Evolutionary conservation across 805 yeast genomes (phyloP), one percentile per base, ranked within the genome.

Genomic region (Cyberlindnera americana): DNA sequence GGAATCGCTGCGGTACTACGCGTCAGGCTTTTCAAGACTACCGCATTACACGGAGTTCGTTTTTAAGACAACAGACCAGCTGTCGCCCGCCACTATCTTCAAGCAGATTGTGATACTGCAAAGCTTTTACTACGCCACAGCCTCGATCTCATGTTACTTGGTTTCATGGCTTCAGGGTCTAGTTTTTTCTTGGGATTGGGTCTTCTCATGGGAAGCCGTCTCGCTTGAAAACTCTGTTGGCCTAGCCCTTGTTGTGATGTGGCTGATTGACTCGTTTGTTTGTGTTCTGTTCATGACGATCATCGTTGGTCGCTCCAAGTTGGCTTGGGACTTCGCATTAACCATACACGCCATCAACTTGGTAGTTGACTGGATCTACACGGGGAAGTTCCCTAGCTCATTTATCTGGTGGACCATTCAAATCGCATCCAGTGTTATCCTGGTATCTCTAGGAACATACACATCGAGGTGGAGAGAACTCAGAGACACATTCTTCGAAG

Each of bases 241-340:
- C 2, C 66, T 89, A 57, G 78, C 85, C 0, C 62, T 91, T 30
- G 74, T 82, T 25, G 59, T 76, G 7, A 61, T 90, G 41, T 91
- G 98, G 98, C 66, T 91, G 13, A 60, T 88, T 35, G 95, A 85
- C 58, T 72, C 96, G 0, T 69, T 93, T 31, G 66, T 93, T 29
- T 83, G 95, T 50, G 96, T 89, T 2, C 61, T 87, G 10, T 88
- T 87, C 56, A 79, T 91, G 56, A 87, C 95, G 1, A 63, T 90
- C 2, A 79, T 91, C 19, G 96, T 91, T 11, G 96, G 98, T 0
- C 70, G 98, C 41, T 84, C 95, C 29, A 93, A 91, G 60, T 66
- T 91, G 35, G 98, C 97, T 0, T 84, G 96, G 84, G 99, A 91
- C 63, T 91, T 93, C 66, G 96, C 96, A 10, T 57, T 91, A n/a